Evolutionary conservation across 768 basidiomycete genomes (phyloP), one percentile per base, ranked within the genome.

Genomic region (Boletus subparvulus): DNA sequence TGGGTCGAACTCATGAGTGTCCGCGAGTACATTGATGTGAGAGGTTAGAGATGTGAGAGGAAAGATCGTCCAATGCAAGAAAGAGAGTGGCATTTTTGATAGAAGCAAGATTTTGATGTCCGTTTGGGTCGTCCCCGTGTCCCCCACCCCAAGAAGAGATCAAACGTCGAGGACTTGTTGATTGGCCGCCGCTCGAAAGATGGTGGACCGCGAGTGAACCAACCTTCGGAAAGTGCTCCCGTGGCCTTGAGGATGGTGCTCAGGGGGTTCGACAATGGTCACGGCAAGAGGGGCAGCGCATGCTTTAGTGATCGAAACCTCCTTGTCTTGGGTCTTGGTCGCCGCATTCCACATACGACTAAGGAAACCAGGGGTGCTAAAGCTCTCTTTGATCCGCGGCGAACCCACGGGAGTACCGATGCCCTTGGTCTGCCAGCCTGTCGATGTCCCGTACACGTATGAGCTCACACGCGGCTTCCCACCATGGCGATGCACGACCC

Each of bases 281-380:
- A 69, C 62, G 4, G 62, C 50, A 33, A 59, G 56, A 28, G 61
- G 62, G 2, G 30, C 59, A 13, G 42, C 39, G 16, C 60, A 58
- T 26, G 48, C 33, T 35, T 60, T 69, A 6, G 42, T 41, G 30
- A 39, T 19, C 9, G 54, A 42, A 47, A 42, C 55, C 11, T 71
- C 65, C 64, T 62, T 71, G 55, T 77, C 72, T 42, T 66, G 70
- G 3, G 59, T 61, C 65, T 80, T 79, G 26, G 73, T 80, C 48
- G 85, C 84, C 12, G 81, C 84, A 36, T 81, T 88, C 84, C 87
- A 88, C 85, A 90, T 87, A 30, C 88, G 79, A 62, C 84, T 88
- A 47, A 89, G 74, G 68, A 90, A 86, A 24, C 73, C 44, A 65
- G 79, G 75, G 60, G 77, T 73, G 52, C 78, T 80, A 28, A 73